These are phyloP conservation scores for Geotrichum bryndzae DNA, from an alignment of 1,139 yeast genomes.

Conservation along the genomic window DNA sequence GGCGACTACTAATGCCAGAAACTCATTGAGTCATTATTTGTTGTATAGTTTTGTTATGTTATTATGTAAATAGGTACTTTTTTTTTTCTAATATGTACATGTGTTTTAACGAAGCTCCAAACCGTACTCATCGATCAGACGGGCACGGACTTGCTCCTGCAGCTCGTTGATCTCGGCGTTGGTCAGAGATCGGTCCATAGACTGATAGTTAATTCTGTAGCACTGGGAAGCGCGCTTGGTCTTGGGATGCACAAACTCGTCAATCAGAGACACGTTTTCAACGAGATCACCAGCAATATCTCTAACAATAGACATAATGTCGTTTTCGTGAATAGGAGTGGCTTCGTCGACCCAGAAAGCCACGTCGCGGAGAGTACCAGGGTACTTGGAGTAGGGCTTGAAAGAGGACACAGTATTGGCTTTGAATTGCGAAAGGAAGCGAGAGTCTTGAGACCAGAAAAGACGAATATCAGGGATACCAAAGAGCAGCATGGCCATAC, in stretches of 20 bases:
- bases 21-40: not conserved
- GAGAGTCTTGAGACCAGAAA: constrained; percentile 81
- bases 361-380: constrained; percentile 79
- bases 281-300: constrained; percentile 77
- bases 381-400: constrained; percentile 85
- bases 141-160: constrained; percentile 57
- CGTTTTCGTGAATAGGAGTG: constrained; percentile 65
- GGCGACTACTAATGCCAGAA: constrained; percentile 25
- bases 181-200: constrained; percentile 89
- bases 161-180: constrained; percentile 70
- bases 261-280: constrained; percentile 75
- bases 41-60: not conserved
- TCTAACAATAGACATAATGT: constrained; percentile 89
- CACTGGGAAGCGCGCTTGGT: constrained; percentile 73
- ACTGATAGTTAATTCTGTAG: constrained; percentile 85
- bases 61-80: constrained; percentile 4
- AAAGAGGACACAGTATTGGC: constrained; percentile 64
- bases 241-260: constrained; percentile 80
- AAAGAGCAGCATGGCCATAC: constrained; percentile 91
- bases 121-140: constrained; percentile 46
- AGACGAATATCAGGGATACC: constrained; percentile 93
- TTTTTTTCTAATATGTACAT: constrained; percentile 5
- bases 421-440: constrained; percentile 69
- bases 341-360: constrained; percentile 75
- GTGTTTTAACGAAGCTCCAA: constrained; percentile 53